A percentile compares a stretch with the other conserved stretches of the same genome.
phyloP scores from a whole-genome alignment of 192 early-diverging fungal species.

The Entomortierella parvispora region DNA sequence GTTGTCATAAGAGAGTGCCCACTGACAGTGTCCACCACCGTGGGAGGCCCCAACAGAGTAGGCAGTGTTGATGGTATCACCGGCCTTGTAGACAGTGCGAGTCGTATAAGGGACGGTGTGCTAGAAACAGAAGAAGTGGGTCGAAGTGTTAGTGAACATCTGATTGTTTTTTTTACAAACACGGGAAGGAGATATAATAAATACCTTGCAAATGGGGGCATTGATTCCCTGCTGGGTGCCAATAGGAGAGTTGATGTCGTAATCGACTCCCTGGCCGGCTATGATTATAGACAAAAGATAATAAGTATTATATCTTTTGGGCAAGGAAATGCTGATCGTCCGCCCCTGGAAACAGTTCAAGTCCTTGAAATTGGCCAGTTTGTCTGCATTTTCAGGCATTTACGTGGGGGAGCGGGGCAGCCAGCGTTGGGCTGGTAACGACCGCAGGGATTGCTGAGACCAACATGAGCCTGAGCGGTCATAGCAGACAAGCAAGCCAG shows the following conservation, averaged over 20 bases:
- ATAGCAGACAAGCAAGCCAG: slow-evolving; percentile 24
- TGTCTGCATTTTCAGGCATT: too few relatives aligned
- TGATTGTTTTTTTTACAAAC: too few relatives aligned
- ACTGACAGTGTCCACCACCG: slow-evolving; percentile 80
- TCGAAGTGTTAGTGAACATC: too few relatives aligned
- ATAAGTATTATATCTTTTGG: too few relatives aligned
- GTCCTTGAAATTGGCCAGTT: too few relatives aligned
- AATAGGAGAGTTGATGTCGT: slow-evolving; percentile 59
- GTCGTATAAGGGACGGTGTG: slow-evolving; percentile 50
- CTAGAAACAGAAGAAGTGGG: background rate
- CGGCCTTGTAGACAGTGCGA: slow-evolving; percentile 54
- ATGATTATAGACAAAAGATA: too few relatives aligned
- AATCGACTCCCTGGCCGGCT: slow-evolving; percentile 54
- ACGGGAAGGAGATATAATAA: too few relatives aligned
- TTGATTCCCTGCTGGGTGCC: slow-evolving; percentile 19
- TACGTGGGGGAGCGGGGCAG: slow-evolving; percentile 55
- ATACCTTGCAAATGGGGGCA: slow-evolving; percentile 62
- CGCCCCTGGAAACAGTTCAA: too few relatives aligned
- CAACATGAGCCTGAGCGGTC: slow-evolving; percentile 58
- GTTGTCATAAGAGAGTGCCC: slow-evolving; percentile 71
- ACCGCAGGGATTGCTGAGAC: slow-evolving; percentile 54
- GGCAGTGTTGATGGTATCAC: slow-evolving; percentile 61
- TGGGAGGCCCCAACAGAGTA: slow-evolving; percentile 66
- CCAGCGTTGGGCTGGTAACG: slow-evolving; percentile 52
- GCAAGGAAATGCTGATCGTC: too few relatives aligned